Evolutionary conservation across 2,329 filamentous ascomycete genomes (phyloP).

Genomic region (Monosporascus sp.): DNA sequence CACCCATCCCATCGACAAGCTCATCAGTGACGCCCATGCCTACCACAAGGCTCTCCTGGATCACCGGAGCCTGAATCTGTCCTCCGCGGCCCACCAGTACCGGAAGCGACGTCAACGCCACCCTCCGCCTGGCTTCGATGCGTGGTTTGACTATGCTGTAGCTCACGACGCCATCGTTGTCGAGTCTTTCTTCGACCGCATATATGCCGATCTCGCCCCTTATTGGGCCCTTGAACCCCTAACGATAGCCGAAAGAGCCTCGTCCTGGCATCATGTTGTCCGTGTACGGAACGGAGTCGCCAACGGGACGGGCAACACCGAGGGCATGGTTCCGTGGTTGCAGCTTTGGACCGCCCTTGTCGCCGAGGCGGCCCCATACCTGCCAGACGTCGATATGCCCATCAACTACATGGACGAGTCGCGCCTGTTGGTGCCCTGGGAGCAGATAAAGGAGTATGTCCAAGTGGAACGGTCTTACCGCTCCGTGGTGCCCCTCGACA

Average conservation of each 20-base stretch:
- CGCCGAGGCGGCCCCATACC: slow-evolving; percentile 42
- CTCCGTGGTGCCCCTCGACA: slow-evolving; percentile 29
- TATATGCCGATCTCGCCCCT: slow-evolving; percentile 57
- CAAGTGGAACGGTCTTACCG: slow-evolving; percentile 34
- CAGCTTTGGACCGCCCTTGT: slow-evolving; percentile 47
- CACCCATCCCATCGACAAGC: slow-evolving; percentile 45
- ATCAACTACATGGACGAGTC: slow-evolving; percentile 50
- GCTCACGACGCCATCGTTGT: slow-evolving; percentile 50
- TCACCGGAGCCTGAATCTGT: slow-evolving; percentile 43
- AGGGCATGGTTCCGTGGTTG: slow-evolving; percentile 39
- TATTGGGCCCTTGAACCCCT: slow-evolving; percentile 52
- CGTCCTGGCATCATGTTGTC: slow-evolving; percentile 41
- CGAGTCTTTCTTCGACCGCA: slow-evolving; percentile 61
- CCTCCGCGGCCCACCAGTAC: slow-evolving; percentile 50
- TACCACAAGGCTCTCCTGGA: slow-evolving; percentile 37
- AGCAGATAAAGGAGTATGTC: slow-evolving; percentile 42
- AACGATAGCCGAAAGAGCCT: slow-evolving; percentile 34
- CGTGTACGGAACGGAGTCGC: slow-evolving; percentile 42
- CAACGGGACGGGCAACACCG: slow-evolving; percentile 32
- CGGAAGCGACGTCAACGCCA: slow-evolving; percentile 52
- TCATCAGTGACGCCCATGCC: slow-evolving; percentile 42
- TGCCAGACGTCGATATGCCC: slow-evolving; percentile 52
- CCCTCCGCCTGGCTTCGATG: slow-evolving; percentile 59
- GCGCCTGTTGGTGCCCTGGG: slow-evolving; percentile 47
- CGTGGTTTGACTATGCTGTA: slow-evolving; percentile 52